Evolutionary conservation across 257 asterid genomes (phyloP), one percentile per base, ranked within the genome.

Genomic region (Capsicum pubescens): DNA sequence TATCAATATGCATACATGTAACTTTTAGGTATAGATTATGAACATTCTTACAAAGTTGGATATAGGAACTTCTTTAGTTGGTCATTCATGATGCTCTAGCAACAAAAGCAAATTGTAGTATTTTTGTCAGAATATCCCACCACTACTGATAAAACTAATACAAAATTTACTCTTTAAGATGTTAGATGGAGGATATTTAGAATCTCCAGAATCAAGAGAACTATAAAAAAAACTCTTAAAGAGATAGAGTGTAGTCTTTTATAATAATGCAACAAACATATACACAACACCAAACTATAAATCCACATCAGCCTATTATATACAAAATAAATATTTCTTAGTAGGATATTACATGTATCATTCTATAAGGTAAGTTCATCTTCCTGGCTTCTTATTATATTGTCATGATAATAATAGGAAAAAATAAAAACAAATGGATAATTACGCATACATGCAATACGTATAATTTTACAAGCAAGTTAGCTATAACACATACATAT

Each of bases 221-320:
- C 46, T 52, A 52, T 61, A 76, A 50, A 76, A 63, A 63, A 21
- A 50, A 16, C 61, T 50, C 14, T 21, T 74, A 50, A 21, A 50
- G 61, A 15, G 6, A 72, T 21, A 7, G 32, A 26, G 21, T 54
- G 21, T 3, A 7, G 81, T 52, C 81, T 14, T 76, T 48, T 63
- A 52, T 48, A 70, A 70, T 2, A 26, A 76, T 76, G 60, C 59
- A 74, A 50, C 42, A 52, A 13, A 55, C 50, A 76, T 44, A 50
- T 32, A 52, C 81, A 76, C 64, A 76, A 26, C 26, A 26, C 15
- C 81, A 76, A 54, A 76, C 48, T 76, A 76, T 21, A 76, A 15
- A 76, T 66, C 15, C 44, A 35, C 5, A 36, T 35, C 80, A 74
- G 19, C 61, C 50, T 26, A 76, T 14, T 52, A 26, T 35, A 26